phyloP scores from a whole-genome alignment of 805 yeast species.

The Candida maesae region DNA sequence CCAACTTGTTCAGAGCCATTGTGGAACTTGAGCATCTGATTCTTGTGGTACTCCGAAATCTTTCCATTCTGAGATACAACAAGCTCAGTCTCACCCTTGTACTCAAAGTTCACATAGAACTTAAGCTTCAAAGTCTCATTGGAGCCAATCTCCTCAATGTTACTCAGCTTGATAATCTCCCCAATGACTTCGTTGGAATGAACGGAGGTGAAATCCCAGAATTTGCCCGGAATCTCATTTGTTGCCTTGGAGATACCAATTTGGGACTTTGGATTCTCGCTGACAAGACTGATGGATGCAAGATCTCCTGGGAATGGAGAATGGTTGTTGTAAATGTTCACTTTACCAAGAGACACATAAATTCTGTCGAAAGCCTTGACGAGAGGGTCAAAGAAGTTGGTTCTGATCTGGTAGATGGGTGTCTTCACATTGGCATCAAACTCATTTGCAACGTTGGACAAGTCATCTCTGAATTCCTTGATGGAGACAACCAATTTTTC shows the following conservation, averaged over 20 bases:
- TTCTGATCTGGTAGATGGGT: slow-evolving; percentile 63
- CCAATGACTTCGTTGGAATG: slow-evolving; percentile 68
- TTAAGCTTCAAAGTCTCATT: slow-evolving; percentile 54
- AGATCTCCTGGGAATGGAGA: slow-evolving; percentile 30
- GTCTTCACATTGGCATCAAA: slow-evolving; percentile 36
- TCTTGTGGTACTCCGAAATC: slow-evolving; percentile 45
- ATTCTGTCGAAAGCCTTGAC: slow-evolving; percentile 57
- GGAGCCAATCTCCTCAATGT: slow-evolving; percentile 44
- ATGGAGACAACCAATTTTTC: slow-evolving; percentile 65
- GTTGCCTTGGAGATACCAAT: slow-evolving; percentile 65
- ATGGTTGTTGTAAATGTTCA: slow-evolving; percentile 28
- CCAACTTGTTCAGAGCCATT: slow-evolving; percentile 36
- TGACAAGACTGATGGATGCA: slow-evolving; percentile 46
- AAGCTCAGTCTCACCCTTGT: slow-evolving; percentile 56
- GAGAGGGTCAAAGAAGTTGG: slow-evolving; percentile 61
- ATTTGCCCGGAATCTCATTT: slow-evolving; percentile 45
- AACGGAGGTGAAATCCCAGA: slow-evolving; percentile 74
- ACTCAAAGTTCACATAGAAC: slow-evolving; percentile 60
- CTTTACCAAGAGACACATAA: slow-evolving; percentile 55
- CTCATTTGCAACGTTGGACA: slow-evolving; percentile 28
- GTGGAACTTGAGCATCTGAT: slow-evolving; percentile 43
- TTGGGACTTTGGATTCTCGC: slow-evolving; percentile 46
- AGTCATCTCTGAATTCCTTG: slow-evolving; percentile 62
- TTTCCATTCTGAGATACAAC: slow-evolving; percentile 43
- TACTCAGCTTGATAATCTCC: slow-evolving; percentile 63